Conservation (phyloP, 495 filamentous ascomycete species). For the Penicillium psychrofluorescens region DNA sequence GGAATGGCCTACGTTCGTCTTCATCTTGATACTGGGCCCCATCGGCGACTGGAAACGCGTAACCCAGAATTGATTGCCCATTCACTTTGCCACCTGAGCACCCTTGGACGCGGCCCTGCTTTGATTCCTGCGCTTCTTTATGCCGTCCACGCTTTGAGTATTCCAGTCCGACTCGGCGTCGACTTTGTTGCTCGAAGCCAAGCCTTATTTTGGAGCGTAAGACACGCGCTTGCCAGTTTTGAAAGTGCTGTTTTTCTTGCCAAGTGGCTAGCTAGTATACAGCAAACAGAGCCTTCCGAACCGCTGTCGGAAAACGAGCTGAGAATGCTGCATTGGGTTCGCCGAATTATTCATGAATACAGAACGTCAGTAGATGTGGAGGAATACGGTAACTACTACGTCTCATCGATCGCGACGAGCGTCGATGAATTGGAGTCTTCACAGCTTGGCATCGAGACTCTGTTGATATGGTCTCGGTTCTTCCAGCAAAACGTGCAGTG, state of each 20-base stretch:
- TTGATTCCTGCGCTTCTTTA: slow-evolving; percentile 32
- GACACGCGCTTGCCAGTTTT: slow-evolving; percentile 40
- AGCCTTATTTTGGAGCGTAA: slow-evolving; percentile 43
- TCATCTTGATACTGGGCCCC: slow-evolving; percentile 27
- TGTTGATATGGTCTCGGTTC: slow-evolving; percentile 30
- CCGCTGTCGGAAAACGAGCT: slow-evolving; percentile 8
- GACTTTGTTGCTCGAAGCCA: slow-evolving; percentile 38
- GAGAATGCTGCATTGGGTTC: slow-evolving; percentile 31
- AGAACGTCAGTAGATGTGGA: too few relatives aligned
- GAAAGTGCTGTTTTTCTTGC: slow-evolving; percentile 42
- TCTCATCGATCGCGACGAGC: too few relatives aligned
- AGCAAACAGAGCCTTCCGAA: slow-evolving; percentile 21
- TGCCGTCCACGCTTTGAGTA: slow-evolving; percentile 29
- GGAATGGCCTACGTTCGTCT: slow-evolving; percentile 33
- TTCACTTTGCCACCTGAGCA: slow-evolving; percentile 22
- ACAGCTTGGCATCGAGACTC: slow-evolving; percentile 22
- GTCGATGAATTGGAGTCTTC: slow-evolving; percentile 27
- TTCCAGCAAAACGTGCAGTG: slow-evolving; percentile 33
- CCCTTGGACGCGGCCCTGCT: slow-evolving; percentile 26
- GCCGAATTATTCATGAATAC: too few relatives aligned
- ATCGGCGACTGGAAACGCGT: slow-evolving; percentile 29
- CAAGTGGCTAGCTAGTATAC: slow-evolving; percentile 39
- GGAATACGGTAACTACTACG: too few relatives aligned
- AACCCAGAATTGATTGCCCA: slow-evolving; percentile 28
- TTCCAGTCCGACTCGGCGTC: slow-evolving; percentile 33